These are phyloP conservation scores for Bacidia rubella DNA, from an alignment of 495 filamentous ascomycete species.

Conservation along the genomic window DNA sequence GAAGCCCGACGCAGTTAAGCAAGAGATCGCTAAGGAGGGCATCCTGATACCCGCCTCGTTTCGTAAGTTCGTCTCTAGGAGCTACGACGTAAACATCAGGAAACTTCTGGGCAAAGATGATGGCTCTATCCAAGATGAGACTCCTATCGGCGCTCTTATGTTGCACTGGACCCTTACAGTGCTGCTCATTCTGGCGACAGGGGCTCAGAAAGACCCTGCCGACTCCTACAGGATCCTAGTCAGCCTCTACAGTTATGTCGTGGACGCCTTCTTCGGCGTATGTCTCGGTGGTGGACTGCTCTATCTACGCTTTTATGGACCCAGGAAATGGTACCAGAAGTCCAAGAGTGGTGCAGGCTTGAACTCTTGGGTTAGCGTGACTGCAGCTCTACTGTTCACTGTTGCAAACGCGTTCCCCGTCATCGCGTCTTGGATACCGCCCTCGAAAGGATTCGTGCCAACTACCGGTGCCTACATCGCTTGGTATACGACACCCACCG, in stretches of 20 bases:
- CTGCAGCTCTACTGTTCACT: slow-evolving; percentile 17
- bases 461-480: neutral
- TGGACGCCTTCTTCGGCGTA: slow-evolving; percentile 20
- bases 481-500: slow-evolving; percentile 21
- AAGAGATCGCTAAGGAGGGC: slow-evolving; percentile 26
- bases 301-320: slow-evolving; percentile 16
- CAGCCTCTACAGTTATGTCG: slow-evolving; percentile 19
- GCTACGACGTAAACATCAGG: slow-evolving; percentile 19
- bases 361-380: slow-evolving; percentile 16
- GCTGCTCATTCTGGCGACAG: slow-evolving; percentile 24
- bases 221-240: slow-evolving; percentile 21
- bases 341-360: slow-evolving; percentile 8
- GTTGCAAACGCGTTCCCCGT: slow-evolving; percentile 13
- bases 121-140: slow-evolving; percentile 20
- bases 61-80: slow-evolving; percentile 29
- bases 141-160: slow-evolving; percentile 28
- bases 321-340: slow-evolving; percentile 10
- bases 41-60: slow-evolving; percentile 32
- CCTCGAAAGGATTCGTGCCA: neutral
- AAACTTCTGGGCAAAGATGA: neutral
- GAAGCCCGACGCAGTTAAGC: slow-evolving; percentile 18
- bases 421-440: slow-evolving; percentile 16
- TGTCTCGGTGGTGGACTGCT: slow-evolving; percentile 24
- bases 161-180: slow-evolving; percentile 31
- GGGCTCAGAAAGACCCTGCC: slow-evolving; percentile 7